Evolutionary conservation across 331 rosid species (phyloP).

Genomic region (Quercus tomentella): DNA sequence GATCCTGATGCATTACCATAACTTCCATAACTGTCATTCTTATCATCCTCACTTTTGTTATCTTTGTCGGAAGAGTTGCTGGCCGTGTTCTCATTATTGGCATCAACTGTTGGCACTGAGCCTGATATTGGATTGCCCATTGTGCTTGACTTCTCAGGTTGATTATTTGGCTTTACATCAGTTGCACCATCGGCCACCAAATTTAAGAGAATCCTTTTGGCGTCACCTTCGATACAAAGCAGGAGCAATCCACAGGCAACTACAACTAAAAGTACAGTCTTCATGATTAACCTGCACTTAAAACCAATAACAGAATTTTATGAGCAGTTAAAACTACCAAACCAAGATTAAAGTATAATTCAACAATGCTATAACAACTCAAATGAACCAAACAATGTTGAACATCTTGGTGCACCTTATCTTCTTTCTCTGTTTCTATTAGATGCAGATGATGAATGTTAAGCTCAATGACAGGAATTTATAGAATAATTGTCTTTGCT

Average conservation of each 20-base stretch:
- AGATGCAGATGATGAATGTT: too few species aligned
- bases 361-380: too few species aligned
- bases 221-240: conserved; percentile 5
- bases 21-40: conserved; percentile 15
- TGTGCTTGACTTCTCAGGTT: not conserved
- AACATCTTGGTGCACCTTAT: too few species aligned
- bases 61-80: not conserved
- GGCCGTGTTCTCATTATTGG: not conserved
- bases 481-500: too few species aligned
- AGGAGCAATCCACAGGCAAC: not conserved
- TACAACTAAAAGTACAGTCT: not conserved
- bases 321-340: not conserved
- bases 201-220: conserved; percentile 3
- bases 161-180: not conserved
- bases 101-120: not conserved
- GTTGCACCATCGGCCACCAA: not conserved
- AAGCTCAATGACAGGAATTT: too few species aligned
- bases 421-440: too few species aligned
- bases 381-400: too few species aligned
- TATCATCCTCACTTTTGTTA: not conserved
- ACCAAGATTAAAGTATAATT: not conserved
- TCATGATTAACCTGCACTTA: conserved; percentile 12
- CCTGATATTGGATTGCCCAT: not conserved
- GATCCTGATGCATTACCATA: conserved; percentile 19
- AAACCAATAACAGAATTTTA: not conserved